Evolutionary conservation across 331 rosid genomes (phyloP), one percentile per base, ranked within the genome.

Genomic region (Pyrus hybrid): DNA sequence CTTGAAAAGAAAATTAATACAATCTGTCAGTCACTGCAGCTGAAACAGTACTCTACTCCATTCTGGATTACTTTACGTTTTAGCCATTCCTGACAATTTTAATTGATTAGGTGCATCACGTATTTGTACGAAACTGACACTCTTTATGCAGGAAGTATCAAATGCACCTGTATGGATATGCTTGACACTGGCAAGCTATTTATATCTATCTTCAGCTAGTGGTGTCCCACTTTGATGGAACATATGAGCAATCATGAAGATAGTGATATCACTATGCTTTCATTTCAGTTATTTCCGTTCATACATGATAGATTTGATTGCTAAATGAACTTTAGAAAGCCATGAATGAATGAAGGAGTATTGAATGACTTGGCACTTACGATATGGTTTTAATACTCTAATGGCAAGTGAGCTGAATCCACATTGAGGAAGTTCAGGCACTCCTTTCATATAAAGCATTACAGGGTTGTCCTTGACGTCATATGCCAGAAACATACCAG

Each of bases 331-430:
- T 23, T 22, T 22, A 25, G 56, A 21, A 54, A 71, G 17, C 21
- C 51, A 72, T 22, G 6, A 72, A 35, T 13, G 3, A 10, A 1
- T 10, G 41, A 20, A 23, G 25, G 23, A 60, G 30, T 17, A 22
- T 21, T 5, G 37, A 41, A 47, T 6, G 68, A 18, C 28, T 14
- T 13, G 16, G 28, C 14, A 79, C 93, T 81, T 72, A 91, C 97
- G 71, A 74, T 91, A 90, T 5, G n/a, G 89, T 56, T 85, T 84
- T 71, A 93, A 83, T 56, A 91, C 93, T 83, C 87, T 88, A 37
- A 91, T 91, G 30, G 97, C 98, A 43, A 93, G 91, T 41, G 93
- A 84, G 82, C 97, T 91, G 77, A 91, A 93, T 53, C 98, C 94
- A 77, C 98, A 93, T 71, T 87, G 93, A 70, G 97, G 97, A 72